Base-by-base conservation (phyloP, 2,329 filamentous ascomycete species). In the Ceratocystis colombiana region DNA sequence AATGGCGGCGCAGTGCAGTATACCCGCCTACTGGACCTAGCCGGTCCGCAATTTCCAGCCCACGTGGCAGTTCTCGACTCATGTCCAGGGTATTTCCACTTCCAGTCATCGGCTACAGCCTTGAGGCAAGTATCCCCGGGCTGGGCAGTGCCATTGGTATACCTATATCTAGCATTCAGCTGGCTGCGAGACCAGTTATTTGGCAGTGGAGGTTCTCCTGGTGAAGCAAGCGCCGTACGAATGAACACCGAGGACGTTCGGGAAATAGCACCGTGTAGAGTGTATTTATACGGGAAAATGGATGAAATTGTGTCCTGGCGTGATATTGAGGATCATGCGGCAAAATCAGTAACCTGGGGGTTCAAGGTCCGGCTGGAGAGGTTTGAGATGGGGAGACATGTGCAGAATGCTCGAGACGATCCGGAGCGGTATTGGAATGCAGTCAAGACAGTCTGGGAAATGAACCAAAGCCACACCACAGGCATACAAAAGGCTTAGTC, bases 251-350 rank as follows among this genome's bases (percentile, higher is more conserved):
- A 67, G 33, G 66, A 68, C 6, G 69, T 72, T 45, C 71, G 76
- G 61, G 71, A 70, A 10, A 71, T 70, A 41, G 79, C 82, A 71
- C 74, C 74, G 3, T 73, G 76, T 22, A 75, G 82, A 45, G 73
- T 77, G n/a, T 85, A 84, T 68, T 68, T 84, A 20, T 84, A 83
- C 68, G 78, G 79, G 10, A 74, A 76, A 45, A 76, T 72, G 1
- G 82, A 85, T 70, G 67, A 70, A 45, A 74, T 83, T 68, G 78
- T 84, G 4, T 72, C 75, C 1, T 78, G 74, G 71, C 69, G 68
- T 6, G 77, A 82, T 67, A 75, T 84, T 3, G 79, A 83, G 71
- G 66, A 70, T 53, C 80, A 84, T 28, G 48, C 69, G 80, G 78
- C 0, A 71, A 68, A 2, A 73, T 77, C 55, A 80, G 81, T 0